Conservation (phyloP, 208 protist species). For the Tritrichomonas foetus region DNA sequence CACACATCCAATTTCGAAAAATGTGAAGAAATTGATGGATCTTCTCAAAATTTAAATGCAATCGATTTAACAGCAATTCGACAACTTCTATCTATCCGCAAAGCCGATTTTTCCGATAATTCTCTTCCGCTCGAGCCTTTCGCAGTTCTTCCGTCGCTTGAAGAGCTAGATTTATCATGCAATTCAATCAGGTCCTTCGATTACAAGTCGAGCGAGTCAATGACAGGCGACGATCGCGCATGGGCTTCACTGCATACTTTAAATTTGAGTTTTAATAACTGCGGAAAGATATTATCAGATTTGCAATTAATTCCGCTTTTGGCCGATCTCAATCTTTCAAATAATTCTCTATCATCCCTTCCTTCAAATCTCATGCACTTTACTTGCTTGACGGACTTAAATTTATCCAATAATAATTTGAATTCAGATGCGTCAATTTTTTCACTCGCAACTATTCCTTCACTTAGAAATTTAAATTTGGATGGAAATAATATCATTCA, state of each 20-base stretch:
- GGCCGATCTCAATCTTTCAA: neutral
- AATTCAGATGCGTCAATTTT: slow-evolving; percentile 14
- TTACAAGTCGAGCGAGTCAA: neutral
- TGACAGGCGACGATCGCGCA: neutral
- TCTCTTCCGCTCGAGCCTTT: neutral
- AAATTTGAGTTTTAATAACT: slow-evolving; percentile 21
- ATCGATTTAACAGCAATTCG: slow-evolving; percentile 4
- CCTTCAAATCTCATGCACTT: slow-evolving; percentile 36
- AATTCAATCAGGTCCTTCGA: neutral
- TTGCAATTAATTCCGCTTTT: slow-evolving; percentile 16
- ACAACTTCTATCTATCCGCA: neutral
- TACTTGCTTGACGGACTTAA: neutral
- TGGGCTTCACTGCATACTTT: neutral
- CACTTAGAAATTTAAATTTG: neutral
- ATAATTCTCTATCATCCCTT: neutral
- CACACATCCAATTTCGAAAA: neutral
- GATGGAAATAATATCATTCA: neutral
- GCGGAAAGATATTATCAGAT: neutral
- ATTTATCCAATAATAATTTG: neutral
- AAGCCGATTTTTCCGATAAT: slow-evolving; percentile 30
- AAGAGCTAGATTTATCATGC: slow-evolving; percentile 26
- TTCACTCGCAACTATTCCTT: neutral
- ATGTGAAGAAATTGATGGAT: neutral
- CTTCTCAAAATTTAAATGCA: slow-evolving; percentile 1
- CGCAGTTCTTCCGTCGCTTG: neutral